phyloP scores from a whole-genome alignment of 257 asterid species.

The Solanum medicagineum region DNA sequence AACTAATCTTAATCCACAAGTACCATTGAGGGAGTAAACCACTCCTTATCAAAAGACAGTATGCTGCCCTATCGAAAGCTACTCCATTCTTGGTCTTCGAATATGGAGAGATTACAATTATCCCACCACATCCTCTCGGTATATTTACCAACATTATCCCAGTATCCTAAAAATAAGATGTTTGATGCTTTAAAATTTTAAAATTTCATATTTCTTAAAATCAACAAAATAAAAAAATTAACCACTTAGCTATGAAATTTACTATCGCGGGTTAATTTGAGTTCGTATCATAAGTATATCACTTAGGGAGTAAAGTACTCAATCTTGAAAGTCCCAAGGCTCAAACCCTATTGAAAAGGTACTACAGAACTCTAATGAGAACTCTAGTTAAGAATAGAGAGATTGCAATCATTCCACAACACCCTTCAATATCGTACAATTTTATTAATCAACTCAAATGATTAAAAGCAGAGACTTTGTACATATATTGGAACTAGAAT shows the following conservation, averaged over 20 bases:
- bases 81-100: not conserved
- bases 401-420: not conserved
- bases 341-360: not conserved
- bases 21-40: not conserved
- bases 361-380: not conserved
- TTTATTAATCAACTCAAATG: not conserved
- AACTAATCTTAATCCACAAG: not conserved
- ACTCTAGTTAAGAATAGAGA: not conserved
- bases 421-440: not conserved
- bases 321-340: not conserved
- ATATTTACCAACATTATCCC: too few relatives aligned
- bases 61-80: not conserved
- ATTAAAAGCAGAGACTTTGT: not conserved
- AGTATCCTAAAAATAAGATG: not conserved
- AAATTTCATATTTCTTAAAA: not conserved
- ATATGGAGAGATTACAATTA: not conserved
- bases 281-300: not conserved
- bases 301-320: not conserved
- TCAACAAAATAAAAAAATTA: not conserved
- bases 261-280: not conserved
- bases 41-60: not conserved
- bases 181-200: not conserved
- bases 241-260: not conserved
- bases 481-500: not conserved
- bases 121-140: accelerated